Base-by-base conservation (phyloP, 2,329 filamentous ascomycete genomes). In the Aspergillus uvarum region DNA sequence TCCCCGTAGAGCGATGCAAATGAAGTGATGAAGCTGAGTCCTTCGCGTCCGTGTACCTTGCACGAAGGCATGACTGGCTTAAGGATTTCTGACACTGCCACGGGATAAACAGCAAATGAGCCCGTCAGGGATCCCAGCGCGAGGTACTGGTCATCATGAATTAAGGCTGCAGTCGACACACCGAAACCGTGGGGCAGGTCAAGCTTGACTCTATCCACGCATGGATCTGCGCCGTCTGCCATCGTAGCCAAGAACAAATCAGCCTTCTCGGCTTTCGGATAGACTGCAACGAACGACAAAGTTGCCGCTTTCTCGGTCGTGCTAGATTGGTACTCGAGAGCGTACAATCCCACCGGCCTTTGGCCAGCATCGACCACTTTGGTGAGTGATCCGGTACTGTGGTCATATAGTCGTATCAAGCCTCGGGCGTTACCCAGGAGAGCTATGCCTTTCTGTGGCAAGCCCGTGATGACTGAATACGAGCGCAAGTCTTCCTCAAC, bases 1-100 rank as follows among this genome's bases (percentile, higher is more conserved):
- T 56, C 51, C 12, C 61, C 31, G n/a, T 57, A 59, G 31, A 61
- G 47, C 26, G 60, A 57, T 61, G 32, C 67, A 54, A 57, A 67
- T 65, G 59, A 56, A 21, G 62, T 63, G 32, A 96, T 84, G 42
- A 83, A 82, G 2, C 90, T 94, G 48, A 96, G 85, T 7, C 89
- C 84, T 68, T 96, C 83, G 48, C 76, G 76, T 7, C 77, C 79
- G 65, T 87, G 85, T 29, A 76, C 60, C 32, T 73, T 67, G 32
- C 66, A 66, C 11, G 68, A 59, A n/a, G 66, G 59, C 22, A 69
- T 53, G 5, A 72, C 55, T 29, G 70, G 66, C 24, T 70, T 60
- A 12, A 70, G 61, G 11, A 64, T 51, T 7, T 59, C 62, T 3
- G 62, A 51, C 11, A 60, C 54, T 2, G 60, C 47, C 51, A 73